These are phyloP conservation scores for Ophiostoma ulmi DNA, from an alignment of 2,329 filamentous ascomycete species.

Conservation along the genomic window DNA sequence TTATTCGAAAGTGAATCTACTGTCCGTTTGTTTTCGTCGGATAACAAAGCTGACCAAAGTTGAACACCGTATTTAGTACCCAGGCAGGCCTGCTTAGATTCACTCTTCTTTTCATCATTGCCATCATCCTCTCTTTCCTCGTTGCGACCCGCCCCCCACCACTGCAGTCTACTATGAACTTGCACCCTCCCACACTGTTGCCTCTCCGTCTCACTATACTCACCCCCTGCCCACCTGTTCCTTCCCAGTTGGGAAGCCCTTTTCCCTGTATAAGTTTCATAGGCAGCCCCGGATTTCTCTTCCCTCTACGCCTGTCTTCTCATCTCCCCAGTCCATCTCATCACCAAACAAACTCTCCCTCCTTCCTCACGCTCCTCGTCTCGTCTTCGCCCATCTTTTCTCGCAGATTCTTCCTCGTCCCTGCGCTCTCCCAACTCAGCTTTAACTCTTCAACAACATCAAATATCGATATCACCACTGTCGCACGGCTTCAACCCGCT, in stretches of 20 bases:
- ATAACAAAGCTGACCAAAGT: not conserved
- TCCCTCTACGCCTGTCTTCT: not conserved
- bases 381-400: not conserved
- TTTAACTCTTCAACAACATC: not conserved
- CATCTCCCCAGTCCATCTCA: not conserved
- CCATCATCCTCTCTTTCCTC: constrained; percentile 13
- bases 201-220: constrained; percentile 18
- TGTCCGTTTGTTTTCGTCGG: not conserved
- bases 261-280: constrained; percentile 13
- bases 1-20: not conserved
- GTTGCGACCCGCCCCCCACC: constrained; percentile 8
- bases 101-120: not conserved
- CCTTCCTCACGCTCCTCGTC: constrained; percentile 2
- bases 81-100: not conserved
- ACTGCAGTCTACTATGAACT: not conserved
- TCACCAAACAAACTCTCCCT: constrained; percentile 7
- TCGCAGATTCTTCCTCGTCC: not conserved
- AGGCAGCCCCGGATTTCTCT: constrained; percentile 15
- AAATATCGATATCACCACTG: not conserved
- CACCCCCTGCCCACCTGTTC: constrained; percentile 20
- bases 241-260: constrained; percentile 16
- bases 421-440: not conserved
- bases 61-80: not conserved
- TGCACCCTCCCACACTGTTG: constrained; percentile 4
- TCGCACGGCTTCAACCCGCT: constrained; percentile 2